A percentile compares a stretch with the other conserved stretches of the same genome.
phyloP scores from a whole-genome alignment of 1,139 yeast genomes.

The Kazachstania sp. region DNA sequence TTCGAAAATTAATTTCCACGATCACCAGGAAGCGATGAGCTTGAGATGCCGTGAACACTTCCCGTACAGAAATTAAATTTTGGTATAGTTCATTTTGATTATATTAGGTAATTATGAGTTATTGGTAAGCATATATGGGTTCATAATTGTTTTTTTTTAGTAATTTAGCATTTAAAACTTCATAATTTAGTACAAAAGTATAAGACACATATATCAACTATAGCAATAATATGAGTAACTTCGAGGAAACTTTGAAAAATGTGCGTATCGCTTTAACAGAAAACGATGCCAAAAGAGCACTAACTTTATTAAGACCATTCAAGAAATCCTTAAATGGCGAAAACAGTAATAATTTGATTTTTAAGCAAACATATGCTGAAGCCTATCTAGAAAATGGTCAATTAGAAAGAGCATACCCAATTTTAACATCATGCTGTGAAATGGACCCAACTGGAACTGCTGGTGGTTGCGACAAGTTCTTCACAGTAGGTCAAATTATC shows the following conservation, averaged over 20 bases:
- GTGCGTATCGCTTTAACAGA: conserved; percentile 33
- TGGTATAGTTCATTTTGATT: too few relatives aligned
- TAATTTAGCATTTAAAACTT: too few relatives aligned
- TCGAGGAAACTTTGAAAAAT: conserved; percentile 17
- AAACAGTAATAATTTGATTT: conserved; percentile 30
- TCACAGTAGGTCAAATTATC: conserved; percentile 82
- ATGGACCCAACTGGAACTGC: conserved; percentile 56
- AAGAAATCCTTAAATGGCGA: conserved; percentile 20
- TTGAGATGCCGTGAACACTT: too few relatives aligned
- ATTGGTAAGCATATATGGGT: too few relatives aligned
- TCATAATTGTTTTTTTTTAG: too few relatives aligned
- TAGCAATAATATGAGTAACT: conserved; percentile 12
- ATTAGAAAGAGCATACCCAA: conserved; percentile 66
- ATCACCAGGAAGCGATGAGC: too few relatives aligned
- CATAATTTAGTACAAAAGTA: too few relatives aligned
- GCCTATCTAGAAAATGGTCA: conserved; percentile 69
- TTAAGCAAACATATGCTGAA: conserved; percentile 54
- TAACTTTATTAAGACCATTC: conserved; percentile 33
- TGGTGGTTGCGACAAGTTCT: conserved; percentile 68
- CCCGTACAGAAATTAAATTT: too few relatives aligned
- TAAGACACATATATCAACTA: too few relatives aligned
- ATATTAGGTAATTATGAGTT: too few relatives aligned
- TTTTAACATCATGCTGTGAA: conserved; percentile 54
- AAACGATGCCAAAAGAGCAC: conserved; percentile 37
- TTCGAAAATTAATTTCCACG: too few relatives aligned